phyloP scores from a whole-genome alignment of 768 basidiomycete genomes.

The Leccinum ochraceum region DNA sequence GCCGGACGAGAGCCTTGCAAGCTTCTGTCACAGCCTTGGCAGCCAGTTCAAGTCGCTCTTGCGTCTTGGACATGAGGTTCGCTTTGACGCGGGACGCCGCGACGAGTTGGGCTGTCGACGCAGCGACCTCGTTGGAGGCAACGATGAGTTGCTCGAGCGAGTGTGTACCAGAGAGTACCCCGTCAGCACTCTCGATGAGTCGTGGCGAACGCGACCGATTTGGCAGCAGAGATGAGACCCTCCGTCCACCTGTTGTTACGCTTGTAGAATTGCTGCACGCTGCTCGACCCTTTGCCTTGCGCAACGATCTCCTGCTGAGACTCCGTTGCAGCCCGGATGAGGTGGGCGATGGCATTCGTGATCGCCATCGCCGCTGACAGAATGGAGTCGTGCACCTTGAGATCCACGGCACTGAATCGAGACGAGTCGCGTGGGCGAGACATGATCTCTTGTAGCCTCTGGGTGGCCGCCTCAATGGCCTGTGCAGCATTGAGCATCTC shows the following conservation, averaged over 20 bases:
- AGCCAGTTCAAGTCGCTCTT: conserved; percentile 92
- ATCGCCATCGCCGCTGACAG: conserved; percentile 92
- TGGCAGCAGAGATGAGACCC: conserved; percentile 96
- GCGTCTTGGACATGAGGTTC: conserved; percentile 97
- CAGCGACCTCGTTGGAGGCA: conserved; percentile 98
- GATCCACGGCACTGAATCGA: conserved; percentile 87
- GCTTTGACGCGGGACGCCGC: conserved; percentile 98
- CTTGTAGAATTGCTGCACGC: conserved; percentile 98
- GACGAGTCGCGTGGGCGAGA: conserved; percentile 82
- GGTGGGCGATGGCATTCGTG: conserved; percentile 90
- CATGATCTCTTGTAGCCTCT: conserved; percentile 89
- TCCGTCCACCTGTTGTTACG: conserved; percentile 99
- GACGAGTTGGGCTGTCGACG: conserved; percentile 95
- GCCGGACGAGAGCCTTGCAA: conserved; percentile 92
- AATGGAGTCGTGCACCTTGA: conserved; percentile 98
- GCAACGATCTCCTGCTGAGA: conserved; percentile 98
- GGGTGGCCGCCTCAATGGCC: conserved; percentile 92
- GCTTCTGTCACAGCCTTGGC: conserved; percentile 98
- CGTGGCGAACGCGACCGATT: conserved; percentile 96
- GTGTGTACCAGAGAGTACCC: conserved; percentile 94
- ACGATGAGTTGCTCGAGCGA: conserved; percentile 99
- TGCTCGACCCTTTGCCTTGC: conserved; percentile 90
- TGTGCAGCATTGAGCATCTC: conserved; percentile 94
- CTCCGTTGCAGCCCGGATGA: conserved; percentile 95
- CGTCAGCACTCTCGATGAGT: conserved; percentile 98